A percentile compares a stretch with the other conserved stretches of the same genome.
These are phyloP conservation scores for Aureobasidium sp. DNA, from an alignment of 2,329 filamentous ascomycete genomes.

Conservation along the genomic window DNA sequence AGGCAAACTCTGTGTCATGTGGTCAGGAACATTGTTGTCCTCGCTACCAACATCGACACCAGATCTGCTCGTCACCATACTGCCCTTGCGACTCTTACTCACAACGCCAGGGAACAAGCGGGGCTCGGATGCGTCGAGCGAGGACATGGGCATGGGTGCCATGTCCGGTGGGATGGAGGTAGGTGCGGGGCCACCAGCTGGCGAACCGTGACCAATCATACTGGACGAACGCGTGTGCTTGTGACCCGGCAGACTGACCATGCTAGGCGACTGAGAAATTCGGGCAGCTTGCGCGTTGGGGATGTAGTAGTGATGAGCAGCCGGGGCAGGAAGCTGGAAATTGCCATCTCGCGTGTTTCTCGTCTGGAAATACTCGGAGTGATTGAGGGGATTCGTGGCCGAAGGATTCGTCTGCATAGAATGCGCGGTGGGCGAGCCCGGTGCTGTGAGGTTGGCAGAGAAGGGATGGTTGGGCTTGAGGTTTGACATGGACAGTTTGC, in stretches of 20 bases:
- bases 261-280: slow-evolving; percentile 23
- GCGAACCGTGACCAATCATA: slow-evolving; percentile 24
- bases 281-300: slow-evolving; percentile 31
- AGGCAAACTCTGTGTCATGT: slow-evolving; percentile 14
- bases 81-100: slow-evolving; percentile 33
- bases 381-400: slow-evolving; percentile 25
- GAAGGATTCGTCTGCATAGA: slow-evolving; percentile 36
- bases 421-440: slow-evolving; percentile 2
- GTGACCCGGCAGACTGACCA: slow-evolving; percentile 18
- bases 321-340: slow-evolving; percentile 24
- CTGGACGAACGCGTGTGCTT: slow-evolving; percentile 24
- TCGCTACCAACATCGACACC: not conserved
- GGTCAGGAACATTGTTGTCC: not conserved
- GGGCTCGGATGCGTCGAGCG: slow-evolving; percentile 43
- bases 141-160: slow-evolving; percentile 11
- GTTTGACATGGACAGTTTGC: slow-evolving; percentile 29
- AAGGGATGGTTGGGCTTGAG: slow-evolving; percentile 23
- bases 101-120: slow-evolving; percentile 66
- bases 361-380: slow-evolving; percentile 17
- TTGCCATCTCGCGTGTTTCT: slow-evolving; percentile 9
- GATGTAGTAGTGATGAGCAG: slow-evolving; percentile 23
- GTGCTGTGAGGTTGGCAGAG: slow-evolving; percentile 20
- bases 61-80: slow-evolving; percentile 14
- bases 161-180: slow-evolving; percentile 12
- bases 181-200: slow-evolving; percentile 3